phyloP scores from a whole-genome alignment of 306 rosid species.

The Citrullus colocynthis region DNA sequence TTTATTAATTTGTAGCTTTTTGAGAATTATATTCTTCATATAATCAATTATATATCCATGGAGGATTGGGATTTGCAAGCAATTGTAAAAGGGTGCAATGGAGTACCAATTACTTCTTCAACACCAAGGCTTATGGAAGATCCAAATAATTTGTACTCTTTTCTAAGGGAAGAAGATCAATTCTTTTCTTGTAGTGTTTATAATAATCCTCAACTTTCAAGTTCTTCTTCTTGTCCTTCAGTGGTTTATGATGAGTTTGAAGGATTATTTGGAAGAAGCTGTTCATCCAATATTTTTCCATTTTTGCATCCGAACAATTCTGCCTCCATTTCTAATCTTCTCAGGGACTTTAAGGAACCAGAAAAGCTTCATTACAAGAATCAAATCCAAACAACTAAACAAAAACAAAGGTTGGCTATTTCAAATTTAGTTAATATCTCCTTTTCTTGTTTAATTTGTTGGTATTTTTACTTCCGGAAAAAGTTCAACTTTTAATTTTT shows the following conservation, averaged over 20 bases:
- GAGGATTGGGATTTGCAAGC: slow-evolving; percentile 91
- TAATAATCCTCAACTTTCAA: slow-evolving; percentile 23
- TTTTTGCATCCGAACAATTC: slow-evolving; percentile 19
- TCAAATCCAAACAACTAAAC: slow-evolving; percentile 6
- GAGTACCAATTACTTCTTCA: background rate
- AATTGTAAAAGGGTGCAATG: slow-evolving; percentile 45
- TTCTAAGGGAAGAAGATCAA: slow-evolving; percentile 22
- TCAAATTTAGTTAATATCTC: no score
- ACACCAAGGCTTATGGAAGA: background rate
- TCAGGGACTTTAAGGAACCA: slow-evolving; percentile 22
- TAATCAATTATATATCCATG: slow-evolving; percentile 8
- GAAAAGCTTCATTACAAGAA: slow-evolving; percentile 16
- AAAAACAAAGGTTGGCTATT: slow-evolving; percentile 16
- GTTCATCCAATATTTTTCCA: slow-evolving; percentile 35
- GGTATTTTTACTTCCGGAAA: no score
- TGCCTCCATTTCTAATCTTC: slow-evolving; percentile 21
- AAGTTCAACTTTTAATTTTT: no score
- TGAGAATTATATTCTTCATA: background rate
- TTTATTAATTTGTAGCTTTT: no score
- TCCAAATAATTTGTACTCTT: slow-evolving; percentile 8
- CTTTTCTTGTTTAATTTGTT: no score
- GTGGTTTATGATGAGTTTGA: slow-evolving; percentile 33
- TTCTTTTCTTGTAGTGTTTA: slow-evolving; percentile 13
- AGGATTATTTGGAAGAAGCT: slow-evolving; percentile 36
- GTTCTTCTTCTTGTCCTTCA: background rate